A percentile compares a stretch with the other conserved stretches of the same genome.
Conservation (phyloP, 1,139 yeast species). For the Arxiozyma heterogenica region DNA sequence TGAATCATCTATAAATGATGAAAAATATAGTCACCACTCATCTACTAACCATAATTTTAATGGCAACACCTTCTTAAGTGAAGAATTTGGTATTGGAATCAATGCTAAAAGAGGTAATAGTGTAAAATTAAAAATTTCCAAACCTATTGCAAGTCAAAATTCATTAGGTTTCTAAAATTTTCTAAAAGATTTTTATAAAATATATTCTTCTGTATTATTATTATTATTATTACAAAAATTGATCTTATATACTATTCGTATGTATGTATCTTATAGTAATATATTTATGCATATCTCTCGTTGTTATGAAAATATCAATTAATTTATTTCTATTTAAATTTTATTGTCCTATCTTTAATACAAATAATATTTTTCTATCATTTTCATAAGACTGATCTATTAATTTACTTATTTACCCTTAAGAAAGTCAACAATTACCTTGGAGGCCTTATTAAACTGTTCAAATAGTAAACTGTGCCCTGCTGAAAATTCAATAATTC, state of each 20-base stretch:
- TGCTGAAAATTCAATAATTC: slow-evolving; percentile 18
- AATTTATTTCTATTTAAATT: no score
- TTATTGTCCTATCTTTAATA: no score
- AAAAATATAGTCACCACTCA: not conserved
- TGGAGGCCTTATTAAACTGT: slow-evolving; percentile 15
- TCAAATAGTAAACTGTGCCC: slow-evolving; percentile 25
- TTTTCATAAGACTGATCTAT: not conserved
- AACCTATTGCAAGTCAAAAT: slow-evolving; percentile 33
- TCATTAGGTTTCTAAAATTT: not conserved
- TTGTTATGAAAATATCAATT: not conserved
- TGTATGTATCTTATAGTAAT: not conserved
- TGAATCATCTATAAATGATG: slow-evolving; percentile 19
- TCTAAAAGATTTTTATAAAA: not conserved
- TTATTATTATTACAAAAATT: no score
- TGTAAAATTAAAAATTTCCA: slow-evolving; percentile 32
- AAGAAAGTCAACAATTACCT: slow-evolving; percentile 15
- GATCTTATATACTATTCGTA: no score
- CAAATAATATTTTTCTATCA: not conserved
- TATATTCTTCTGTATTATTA: slow-evolving; percentile 1
- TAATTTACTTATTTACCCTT: not conserved
- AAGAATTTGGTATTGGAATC: slow-evolving; percentile 8
- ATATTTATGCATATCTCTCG: not conserved
- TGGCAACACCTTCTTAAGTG: slow-evolving; percentile 1
- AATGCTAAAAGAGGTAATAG: slow-evolving; percentile 8
- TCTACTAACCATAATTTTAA: slow-evolving; percentile 15